A percentile compares a stretch with the other conserved stretches of the same genome.
These are phyloP conservation scores for Populus tremula DNA, from an alignment of 345 rosid genomes.

Conservation along the genomic window DNA sequence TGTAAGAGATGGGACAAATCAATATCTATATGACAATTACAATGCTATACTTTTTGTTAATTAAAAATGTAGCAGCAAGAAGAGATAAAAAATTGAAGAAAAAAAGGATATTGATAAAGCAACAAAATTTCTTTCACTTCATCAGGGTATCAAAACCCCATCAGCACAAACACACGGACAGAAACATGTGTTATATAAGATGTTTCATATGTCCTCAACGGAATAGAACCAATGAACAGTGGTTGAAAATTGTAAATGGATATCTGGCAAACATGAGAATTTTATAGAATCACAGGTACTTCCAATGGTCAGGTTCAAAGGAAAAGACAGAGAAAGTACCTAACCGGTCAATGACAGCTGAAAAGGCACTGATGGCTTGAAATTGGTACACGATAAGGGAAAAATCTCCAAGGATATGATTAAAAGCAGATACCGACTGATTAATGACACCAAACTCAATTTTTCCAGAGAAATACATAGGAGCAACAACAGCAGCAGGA, in stretches of 20 bases:
- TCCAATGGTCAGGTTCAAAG: not conserved
- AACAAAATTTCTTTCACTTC: not conserved
- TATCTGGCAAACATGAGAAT: not conserved
- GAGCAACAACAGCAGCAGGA: conserved; percentile 97
- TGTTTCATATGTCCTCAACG: not conserved
- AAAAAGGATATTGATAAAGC: not conserved
- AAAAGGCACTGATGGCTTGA: conserved; percentile 94
- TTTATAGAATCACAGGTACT: too few relatives aligned
- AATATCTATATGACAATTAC: not conserved
- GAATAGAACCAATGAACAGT: not conserved
- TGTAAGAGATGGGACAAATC: not conserved
- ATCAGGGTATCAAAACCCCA: not conserved
- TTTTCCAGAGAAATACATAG: conserved; percentile 94
- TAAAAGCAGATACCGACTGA: conserved; percentile 96
- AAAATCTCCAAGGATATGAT: conserved; percentile 92
- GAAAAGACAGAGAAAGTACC: conserved; percentile 43
- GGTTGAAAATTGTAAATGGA: not conserved
- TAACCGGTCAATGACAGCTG: conserved; percentile 94
- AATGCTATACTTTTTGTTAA: not conserved
- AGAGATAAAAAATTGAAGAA: not conserved
- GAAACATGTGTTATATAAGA: not conserved
- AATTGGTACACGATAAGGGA: conserved; percentile 91
- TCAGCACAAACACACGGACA: not conserved
- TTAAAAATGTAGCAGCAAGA: not conserved
- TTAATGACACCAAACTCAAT: conserved; percentile 98